Base-by-base conservation (phyloP, 2,329 filamentous ascomycete genomes). In the Ophiocordyceps robertsii region DNA sequence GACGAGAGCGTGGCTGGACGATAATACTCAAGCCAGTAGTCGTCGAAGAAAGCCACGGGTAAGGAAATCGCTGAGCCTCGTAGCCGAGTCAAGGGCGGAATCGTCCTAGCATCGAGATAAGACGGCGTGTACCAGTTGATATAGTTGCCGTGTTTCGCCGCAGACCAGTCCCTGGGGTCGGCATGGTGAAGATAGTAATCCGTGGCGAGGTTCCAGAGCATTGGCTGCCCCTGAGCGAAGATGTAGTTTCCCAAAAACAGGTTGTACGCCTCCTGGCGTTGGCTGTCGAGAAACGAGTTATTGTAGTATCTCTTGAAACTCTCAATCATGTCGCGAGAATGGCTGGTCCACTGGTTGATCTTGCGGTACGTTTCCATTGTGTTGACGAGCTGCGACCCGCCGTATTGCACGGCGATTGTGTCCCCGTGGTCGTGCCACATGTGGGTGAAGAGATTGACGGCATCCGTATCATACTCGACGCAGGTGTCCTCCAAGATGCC, bases 321-420 rank as follows among this genome's bases (percentile, higher is more conserved):
- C 64, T 98, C 92, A 19, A 98, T 89, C 90, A 98, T 96, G 60
- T 98, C 92, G 51, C 92, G 77, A 3, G 90, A 95, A 60, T 95
- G 88, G 53, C 87, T 95, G 21, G 88, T 94, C 92, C 92, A 98
- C 59, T 96, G 90, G 51, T 96, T 96, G 59, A 95, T 94, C 64
- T 96, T 96, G 44, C 92, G 84, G 60, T 98, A 98, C 5, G 92
- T 98, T 50, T 94, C 89, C 89, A 98, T 96, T 0, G 92, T 98
- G 59, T 98, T 98, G 53, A 98, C 92, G 1, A 98, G 74, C 61
- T 98, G 92, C 3, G 89, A 96, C 10, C 92, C 92, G 44, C 92
- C 92, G 53, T 98, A 98, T 59, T 98, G 92, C 42, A 96, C 84
- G 1, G 92, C 92, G 54, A 98, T 96, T 4, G 89, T 95, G 60